Conservation (phyloP, 805 yeast species). For the Hanseniaspora lindneri region DNA sequence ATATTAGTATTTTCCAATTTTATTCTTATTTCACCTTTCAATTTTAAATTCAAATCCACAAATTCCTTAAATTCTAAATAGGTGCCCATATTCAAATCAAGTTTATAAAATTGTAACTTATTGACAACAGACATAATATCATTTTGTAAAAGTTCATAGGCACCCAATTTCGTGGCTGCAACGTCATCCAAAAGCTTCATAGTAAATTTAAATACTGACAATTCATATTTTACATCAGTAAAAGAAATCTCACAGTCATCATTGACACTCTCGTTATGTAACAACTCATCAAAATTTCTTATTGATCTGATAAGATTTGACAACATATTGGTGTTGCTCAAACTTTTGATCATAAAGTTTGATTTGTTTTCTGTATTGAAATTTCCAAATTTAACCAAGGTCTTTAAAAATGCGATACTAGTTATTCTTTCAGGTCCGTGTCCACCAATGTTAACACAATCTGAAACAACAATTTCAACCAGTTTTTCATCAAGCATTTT, state of each 20-base stretch:
- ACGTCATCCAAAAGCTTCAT: constrained; percentile 58
- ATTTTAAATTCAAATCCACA: constrained; percentile 1
- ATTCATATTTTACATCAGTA: constrained; percentile 53
- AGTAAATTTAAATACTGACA: constrained; percentile 64
- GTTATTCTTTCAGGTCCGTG: constrained; percentile 68
- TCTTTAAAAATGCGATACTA: constrained; percentile 62
- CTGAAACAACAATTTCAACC: constrained; percentile 56
- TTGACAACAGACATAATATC: constrained; percentile 56
- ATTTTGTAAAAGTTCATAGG: constrained; percentile 60
- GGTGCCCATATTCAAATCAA: constrained; percentile 74
- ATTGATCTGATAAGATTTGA: constrained; percentile 54
- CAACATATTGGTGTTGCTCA: constrained; percentile 56
- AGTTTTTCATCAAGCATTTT: constrained; percentile 49
- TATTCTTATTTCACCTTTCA: constrained; percentile 11
- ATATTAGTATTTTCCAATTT: not conserved
- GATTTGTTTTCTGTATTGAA: constrained; percentile 30
- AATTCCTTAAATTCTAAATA: constrained; percentile 36
- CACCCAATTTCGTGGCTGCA: constrained; percentile 67
- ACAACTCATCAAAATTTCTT: constrained; percentile 54
- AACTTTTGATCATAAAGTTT: constrained; percentile 45
- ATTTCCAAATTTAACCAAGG: constrained; percentile 45
- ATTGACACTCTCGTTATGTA: not conserved
- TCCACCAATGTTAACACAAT: constrained; percentile 50
- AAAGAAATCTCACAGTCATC: constrained; percentile 30
- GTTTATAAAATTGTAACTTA: constrained; percentile 42